phyloP scores from a whole-genome alignment of 2,329 filamentous ascomycete species.

The Zymoseptoria pseudotritici region DNA sequence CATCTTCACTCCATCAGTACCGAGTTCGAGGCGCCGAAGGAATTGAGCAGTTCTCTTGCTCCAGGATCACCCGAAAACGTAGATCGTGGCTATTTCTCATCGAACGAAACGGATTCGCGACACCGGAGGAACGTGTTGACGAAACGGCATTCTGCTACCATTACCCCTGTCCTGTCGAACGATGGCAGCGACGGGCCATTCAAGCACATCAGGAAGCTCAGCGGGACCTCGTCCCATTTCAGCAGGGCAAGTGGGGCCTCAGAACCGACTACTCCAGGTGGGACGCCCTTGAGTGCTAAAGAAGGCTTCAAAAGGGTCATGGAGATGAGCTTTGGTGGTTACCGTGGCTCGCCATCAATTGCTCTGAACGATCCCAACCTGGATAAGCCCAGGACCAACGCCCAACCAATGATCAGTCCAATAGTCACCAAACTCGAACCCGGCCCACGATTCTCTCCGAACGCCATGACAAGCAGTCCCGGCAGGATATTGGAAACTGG shows the following conservation, averaged over 20 bases:
- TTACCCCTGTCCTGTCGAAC: constrained; percentile 40
- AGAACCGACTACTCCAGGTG: neutral
- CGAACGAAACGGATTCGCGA: constrained; percentile 63
- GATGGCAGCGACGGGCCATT: constrained; percentile 52
- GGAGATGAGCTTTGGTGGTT: constrained; percentile 14
- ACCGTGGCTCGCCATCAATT: constrained; percentile 21
- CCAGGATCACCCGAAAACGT: constrained; percentile 47
- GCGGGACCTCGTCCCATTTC: neutral
- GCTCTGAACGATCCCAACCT: constrained; percentile 7
- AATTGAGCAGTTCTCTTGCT: constrained; percentile 27
- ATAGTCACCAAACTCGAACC: constrained; percentile 52
- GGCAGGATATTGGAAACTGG: constrained; percentile 24
- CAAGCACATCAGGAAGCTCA: neutral
- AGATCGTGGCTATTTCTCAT: constrained; percentile 90
- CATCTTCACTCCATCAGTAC: constrained; percentile 20
- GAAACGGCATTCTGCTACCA: constrained; percentile 52
- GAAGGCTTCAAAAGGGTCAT: neutral
- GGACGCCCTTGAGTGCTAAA: neutral
- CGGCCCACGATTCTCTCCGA: constrained; percentile 29
- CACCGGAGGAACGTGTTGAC: constrained; percentile 53
- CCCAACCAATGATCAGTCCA: constrained; percentile 40
- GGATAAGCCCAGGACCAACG: constrained; percentile 32
- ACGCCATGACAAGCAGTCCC: constrained; percentile 15
- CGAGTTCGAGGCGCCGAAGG: constrained; percentile 15
- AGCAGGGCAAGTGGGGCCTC: neutral